phyloP scores from a whole-genome alignment of 768 basidiomycete species.

The Suillus fuscotomentosus region DNA sequence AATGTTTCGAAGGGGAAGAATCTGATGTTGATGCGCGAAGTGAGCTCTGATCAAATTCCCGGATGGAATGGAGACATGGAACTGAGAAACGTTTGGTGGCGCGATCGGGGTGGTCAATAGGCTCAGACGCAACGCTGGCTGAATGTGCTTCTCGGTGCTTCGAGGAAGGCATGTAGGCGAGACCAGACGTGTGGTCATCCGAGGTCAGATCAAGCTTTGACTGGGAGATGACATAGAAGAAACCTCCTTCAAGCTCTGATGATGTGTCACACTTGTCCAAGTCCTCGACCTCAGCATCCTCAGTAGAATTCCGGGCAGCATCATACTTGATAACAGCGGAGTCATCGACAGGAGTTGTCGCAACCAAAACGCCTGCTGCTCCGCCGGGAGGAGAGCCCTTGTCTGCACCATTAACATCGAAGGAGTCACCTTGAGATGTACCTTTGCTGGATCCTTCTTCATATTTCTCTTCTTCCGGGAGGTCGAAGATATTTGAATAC shows the following conservation, averaged over 20 bases:
- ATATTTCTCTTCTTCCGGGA: not conserved
- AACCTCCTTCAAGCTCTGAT: not conserved
- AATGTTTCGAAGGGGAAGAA: constrained; percentile 28
- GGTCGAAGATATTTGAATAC: constrained; percentile 3
- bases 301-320: not conserved
- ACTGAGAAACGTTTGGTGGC: not conserved
- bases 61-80: not conserved
- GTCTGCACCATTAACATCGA: not conserved
- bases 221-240: not conserved
- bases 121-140: not conserved
- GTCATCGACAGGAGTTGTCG: not conserved
- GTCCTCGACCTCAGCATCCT: not conserved
- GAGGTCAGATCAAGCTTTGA: not conserved
- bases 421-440: not conserved
- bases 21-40: constrained; percentile 19
- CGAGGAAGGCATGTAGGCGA: not conserved
- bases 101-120: not conserved
- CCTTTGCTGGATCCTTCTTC: not conserved
- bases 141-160: not conserved
- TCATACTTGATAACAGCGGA: not conserved
- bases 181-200: not conserved
- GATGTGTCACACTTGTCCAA: not conserved
- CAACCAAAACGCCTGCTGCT: not conserved
- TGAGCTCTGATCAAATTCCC: constrained; percentile 8
- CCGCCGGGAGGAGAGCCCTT: not conserved